phyloP scores from a whole-genome alignment of 495 filamentous ascomycete genomes.

The Penicillium coprophilum region DNA sequence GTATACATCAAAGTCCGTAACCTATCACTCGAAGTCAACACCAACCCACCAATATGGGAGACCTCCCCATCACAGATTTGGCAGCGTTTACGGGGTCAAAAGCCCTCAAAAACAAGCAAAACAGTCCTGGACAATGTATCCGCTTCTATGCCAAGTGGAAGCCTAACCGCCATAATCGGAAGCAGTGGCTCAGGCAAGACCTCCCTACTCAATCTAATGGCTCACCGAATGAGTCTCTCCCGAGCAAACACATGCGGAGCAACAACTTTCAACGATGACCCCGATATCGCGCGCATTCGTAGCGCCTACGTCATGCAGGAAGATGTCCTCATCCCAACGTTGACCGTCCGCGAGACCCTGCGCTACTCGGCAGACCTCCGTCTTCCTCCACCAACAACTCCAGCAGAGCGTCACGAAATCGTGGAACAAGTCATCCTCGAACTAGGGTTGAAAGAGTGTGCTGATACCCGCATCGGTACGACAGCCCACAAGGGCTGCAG shows the following conservation, averaged over 20 bases:
- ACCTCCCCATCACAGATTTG: constrained; percentile 25
- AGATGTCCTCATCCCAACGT: constrained; percentile 65
- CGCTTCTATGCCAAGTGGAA: constrained; percentile 57
- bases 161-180: constrained; percentile 70
- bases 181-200: constrained; percentile 75
- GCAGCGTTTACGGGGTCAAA: constrained; percentile 27
- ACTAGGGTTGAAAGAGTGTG: constrained; percentile 71
- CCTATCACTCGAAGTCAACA: constrained; percentile 56
- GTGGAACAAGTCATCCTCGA: constrained; percentile 75
- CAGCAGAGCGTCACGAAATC: constrained; percentile 55
- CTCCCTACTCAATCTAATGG: constrained; percentile 66
- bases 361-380: constrained; percentile 69
- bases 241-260: constrained; percentile 52
- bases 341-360: constrained; percentile 73
- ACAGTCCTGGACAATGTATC: constrained; percentile 54
- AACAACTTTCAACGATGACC: constrained; percentile 56
- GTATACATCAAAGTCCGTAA: constrained; percentile 57
- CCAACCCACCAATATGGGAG: constrained; percentile 44
- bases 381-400: constrained; percentile 58
- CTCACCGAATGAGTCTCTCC: constrained; percentile 58
- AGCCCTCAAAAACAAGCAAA: constrained; percentile 19
- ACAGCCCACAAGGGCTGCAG: constrained; percentile 69
- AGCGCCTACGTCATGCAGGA: constrained; percentile 78
- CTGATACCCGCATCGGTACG: constrained; percentile 67
- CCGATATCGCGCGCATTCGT: constrained; percentile 51